Conservation (phyloP, 495 filamentous ascomycete genomes). For the Trichoderma virens region DNA sequence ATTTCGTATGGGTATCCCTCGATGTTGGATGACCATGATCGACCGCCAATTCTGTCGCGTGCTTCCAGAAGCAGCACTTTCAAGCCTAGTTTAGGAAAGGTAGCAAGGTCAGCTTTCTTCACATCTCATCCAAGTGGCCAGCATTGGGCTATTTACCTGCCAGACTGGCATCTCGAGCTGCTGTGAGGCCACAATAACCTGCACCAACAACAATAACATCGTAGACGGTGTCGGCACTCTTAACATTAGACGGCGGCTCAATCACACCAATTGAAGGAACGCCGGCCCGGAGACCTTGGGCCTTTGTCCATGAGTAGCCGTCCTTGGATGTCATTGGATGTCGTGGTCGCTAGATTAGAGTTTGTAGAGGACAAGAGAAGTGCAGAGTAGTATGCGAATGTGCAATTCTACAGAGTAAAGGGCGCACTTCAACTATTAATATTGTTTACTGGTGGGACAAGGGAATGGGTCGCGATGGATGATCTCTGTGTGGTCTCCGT, state of each 20-base stretch:
- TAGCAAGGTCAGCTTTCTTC: background rate
- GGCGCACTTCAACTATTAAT: background rate
- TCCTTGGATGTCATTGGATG: constrained; percentile 4
- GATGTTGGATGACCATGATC: constrained; percentile 10
- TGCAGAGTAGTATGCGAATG: background rate
- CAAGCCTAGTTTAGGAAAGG: background rate
- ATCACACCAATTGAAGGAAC: background rate
- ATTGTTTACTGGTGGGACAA: background rate
- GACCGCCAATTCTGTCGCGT: constrained; percentile 27
- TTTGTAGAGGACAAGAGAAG: background rate
- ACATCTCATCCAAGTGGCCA: background rate
- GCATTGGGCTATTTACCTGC: background rate
- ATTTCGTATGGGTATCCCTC: constrained; percentile 1
- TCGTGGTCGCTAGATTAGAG: background rate
- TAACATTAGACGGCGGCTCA: constrained; percentile 1
- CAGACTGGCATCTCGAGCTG: constrained; percentile 17
- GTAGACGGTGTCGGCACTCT: constrained; percentile 8
- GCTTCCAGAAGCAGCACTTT: constrained; percentile 25
- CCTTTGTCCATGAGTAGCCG: constrained; percentile 1
- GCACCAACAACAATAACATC: constrained; percentile 17
- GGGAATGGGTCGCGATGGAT: background rate
- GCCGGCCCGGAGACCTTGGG: background rate
- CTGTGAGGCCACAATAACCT: constrained; percentile 23
- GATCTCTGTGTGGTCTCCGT: background rate
- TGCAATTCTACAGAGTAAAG: background rate